Base-by-base conservation (phyloP, 2,329 filamentous ascomycete genomes). In the Grosmannia penicillata region DNA sequence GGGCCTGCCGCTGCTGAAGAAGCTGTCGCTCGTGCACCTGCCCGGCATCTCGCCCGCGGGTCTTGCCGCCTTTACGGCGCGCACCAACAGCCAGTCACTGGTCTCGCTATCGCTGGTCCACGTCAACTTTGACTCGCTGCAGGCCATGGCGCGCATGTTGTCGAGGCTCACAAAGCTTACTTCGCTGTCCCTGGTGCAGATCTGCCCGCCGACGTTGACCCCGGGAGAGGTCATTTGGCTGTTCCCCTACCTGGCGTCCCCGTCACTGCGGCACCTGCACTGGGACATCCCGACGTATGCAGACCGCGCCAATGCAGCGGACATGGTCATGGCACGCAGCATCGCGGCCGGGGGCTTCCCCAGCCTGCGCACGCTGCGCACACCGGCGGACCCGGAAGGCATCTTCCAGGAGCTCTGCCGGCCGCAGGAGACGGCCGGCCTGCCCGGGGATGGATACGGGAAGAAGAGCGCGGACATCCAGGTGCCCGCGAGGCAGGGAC, bases 371-470 rank as follows among this genome's bases (percentile, higher is more conserved):
- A 59, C 52, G 2, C 57, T 86, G 15, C 72, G 81, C 38, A 64
- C 73, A 0, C 82, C 79, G 2, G 73, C 73, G 41, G 82, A 87
- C 46, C 70, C 78, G 2, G 70, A 82, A 6, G 82, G 80, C 21
- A 48, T 71, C 8, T 73, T 86, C 44, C 82, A 87, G 56, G 58
- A 63, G 2, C 64, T 85, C 1, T 87, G 82, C 54, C 68, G 66
- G 31, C 80, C 80, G 1, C 59, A 66, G 4, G 68, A 70, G 23
- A 63, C 64, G 23, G 60, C 72, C 17, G 65, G 74, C 29, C 57
- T 69, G 18, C 61, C 67, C 1, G 56, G 56, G 9, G 69, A 75
- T 44, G 63, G 63, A 18, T 67, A 64, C 50, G n/a, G n/a, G n/a
- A n/a, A n/a, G n/a, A n/a, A n/a, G n/a, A n/a, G n/a, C n/a, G n/a